Percentiles rank a stretch among this genome's conserved stretches.
Evolutionary conservation across 2,329 filamentous ascomycete species (phyloP).

Genomic region (Claviceps fusiformis): DNA sequence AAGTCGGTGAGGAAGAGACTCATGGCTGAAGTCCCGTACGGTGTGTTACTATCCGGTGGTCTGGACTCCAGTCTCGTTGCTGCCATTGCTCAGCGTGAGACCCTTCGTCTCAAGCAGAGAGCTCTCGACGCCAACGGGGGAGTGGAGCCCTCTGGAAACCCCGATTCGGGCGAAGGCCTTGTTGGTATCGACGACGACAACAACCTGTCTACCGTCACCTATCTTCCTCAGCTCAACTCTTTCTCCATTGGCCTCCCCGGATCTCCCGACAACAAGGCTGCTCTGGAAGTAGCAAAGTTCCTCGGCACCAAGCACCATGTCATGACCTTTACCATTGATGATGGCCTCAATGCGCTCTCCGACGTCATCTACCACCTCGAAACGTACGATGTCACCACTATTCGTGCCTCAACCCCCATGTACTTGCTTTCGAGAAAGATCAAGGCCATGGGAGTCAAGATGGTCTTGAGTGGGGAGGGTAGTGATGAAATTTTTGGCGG

Average conservation of each 20-base stretch:
- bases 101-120: slow-evolving; percentile 57
- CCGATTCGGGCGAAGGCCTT: slow-evolving; percentile 54
- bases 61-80: slow-evolving; percentile 92
- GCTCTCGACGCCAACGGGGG: slow-evolving; percentile 35
- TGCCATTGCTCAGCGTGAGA: slow-evolving; percentile 90
- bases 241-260: slow-evolving; percentile 95
- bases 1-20: slow-evolving; percentile 87
- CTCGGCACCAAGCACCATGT: slow-evolving; percentile 95
- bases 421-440: slow-evolving; percentile 96
- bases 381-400: slow-evolving; percentile 95
- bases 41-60: slow-evolving; percentile 87
- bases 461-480: slow-evolving; percentile 94
- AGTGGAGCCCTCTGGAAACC: slow-evolving; percentile 31
- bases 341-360: slow-evolving; percentile 83
- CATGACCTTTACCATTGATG: slow-evolving; percentile 96
- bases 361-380: slow-evolving; percentile 98
- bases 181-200: slow-evolving; percentile 93
- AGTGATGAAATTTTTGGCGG: slow-evolving; percentile 97
- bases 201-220: slow-evolving; percentile 76
- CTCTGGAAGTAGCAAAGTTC: slow-evolving; percentile 87
- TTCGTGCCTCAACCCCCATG: slow-evolving; percentile 97
- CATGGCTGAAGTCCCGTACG: slow-evolving; percentile 98
- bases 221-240: slow-evolving; percentile 90
- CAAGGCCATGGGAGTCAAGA: slow-evolving; percentile 99
- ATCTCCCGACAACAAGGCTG: slow-evolving; percentile 84